Evolutionary conservation across 2,329 filamentous ascomycete species (phyloP).

Genomic region (Dendrostoma leiphaemia): DNA sequence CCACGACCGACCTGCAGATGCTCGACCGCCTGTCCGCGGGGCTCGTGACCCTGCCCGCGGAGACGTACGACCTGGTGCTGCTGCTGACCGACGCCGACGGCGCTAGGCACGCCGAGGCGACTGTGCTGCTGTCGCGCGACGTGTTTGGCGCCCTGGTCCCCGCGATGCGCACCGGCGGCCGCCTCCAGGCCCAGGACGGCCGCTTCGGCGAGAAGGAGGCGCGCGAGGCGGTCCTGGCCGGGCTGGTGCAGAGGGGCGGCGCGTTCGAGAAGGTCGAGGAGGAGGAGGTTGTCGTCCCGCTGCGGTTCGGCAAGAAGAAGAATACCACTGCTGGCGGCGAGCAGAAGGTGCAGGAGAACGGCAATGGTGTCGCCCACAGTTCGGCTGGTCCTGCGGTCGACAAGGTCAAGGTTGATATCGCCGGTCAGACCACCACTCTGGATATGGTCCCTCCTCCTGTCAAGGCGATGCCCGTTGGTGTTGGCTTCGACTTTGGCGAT

Average conservation of each 20-base stretch:
- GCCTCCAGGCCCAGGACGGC: slow-evolving; percentile 68
- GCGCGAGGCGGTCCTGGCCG: slow-evolving; percentile 82
- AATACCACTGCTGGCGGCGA: slow-evolving; percentile 31
- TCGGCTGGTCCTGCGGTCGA: slow-evolving; percentile 31
- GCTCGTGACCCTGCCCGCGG: slow-evolving; percentile 70
- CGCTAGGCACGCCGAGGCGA: slow-evolving; percentile 58
- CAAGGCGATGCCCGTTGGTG: slow-evolving; percentile 46
- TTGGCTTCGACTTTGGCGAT: slow-evolving; percentile 64
- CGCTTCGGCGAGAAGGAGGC: slow-evolving; percentile 53
- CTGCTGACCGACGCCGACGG: slow-evolving; percentile 78
- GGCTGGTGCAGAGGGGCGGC: slow-evolving; percentile 63
- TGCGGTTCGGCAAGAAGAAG: slow-evolving; percentile 67
- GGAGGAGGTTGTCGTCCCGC: slow-evolving; percentile 55
- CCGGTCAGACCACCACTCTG: slow-evolving; percentile 33
- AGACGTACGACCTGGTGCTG: slow-evolving; percentile 81
- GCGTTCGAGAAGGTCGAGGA: slow-evolving; percentile 70
- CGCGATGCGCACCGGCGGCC: slow-evolving; percentile 67
- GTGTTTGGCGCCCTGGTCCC: slow-evolving; percentile 69
- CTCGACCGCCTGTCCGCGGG: slow-evolving; percentile 86
- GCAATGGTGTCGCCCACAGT: slow-evolving; percentile 21
- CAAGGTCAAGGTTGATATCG: slow-evolving; percentile 32
- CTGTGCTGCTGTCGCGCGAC: slow-evolving; percentile 60
- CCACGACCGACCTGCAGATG: slow-evolving; percentile 90
- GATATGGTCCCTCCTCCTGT: slow-evolving; percentile 35
- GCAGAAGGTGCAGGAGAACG: not conserved